These are phyloP conservation scores for Ajuga reptans DNA, from an alignment of 305 asterid species.

Conservation along the genomic window DNA sequence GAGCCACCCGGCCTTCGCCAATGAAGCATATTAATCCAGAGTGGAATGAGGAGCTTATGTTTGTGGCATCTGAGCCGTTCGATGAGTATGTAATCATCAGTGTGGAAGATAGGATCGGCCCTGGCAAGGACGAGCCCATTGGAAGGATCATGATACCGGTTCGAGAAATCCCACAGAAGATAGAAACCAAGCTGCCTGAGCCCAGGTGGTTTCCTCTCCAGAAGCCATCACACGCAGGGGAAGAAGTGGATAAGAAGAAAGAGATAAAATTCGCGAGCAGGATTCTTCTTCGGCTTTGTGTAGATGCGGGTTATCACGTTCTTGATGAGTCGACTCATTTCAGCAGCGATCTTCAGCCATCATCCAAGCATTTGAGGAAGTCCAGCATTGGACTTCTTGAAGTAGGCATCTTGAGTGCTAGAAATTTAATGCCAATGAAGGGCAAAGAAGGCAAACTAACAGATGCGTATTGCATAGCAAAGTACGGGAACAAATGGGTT, in stretches of 20 bases:
- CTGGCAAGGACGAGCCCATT: slow-evolving; percentile 56
- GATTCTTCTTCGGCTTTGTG: slow-evolving; percentile 51
- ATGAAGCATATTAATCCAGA: slow-evolving; percentile 46
- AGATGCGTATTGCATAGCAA: slow-evolving; percentile 84
- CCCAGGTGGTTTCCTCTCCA: slow-evolving; percentile 64
- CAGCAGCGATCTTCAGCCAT: slow-evolving; percentile 88
- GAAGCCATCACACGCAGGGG: slow-evolving; percentile 44
- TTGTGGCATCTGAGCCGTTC: slow-evolving; percentile 86
- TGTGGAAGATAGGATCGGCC: slow-evolving; percentile 61
- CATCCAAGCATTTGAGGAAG: slow-evolving; percentile 61
- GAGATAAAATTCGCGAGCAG: slow-evolving; percentile 69
- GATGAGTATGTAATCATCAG: slow-evolving; percentile 63
- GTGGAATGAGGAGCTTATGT: slow-evolving; percentile 94
- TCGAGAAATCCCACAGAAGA: slow-evolving; percentile 48
- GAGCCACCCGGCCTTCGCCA: slow-evolving; percentile 53
- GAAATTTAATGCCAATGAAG: slow-evolving; percentile 70
- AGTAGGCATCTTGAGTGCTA: slow-evolving; percentile 76
- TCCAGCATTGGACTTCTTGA: slow-evolving; percentile 75
- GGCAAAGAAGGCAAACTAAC: slow-evolving; percentile 55
- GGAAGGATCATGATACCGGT: slow-evolving; percentile 58
- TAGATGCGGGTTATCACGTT: slow-evolving; percentile 89
- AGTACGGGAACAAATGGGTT: slow-evolving; percentile 93
- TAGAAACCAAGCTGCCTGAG: slow-evolving; percentile 52
- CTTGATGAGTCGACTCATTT: slow-evolving; percentile 85
- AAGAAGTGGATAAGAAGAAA: slow-evolving; percentile 51